Evolutionary conservation across 805 yeast genomes (phyloP).

Genomic region (Pichia paraexigua): DNA sequence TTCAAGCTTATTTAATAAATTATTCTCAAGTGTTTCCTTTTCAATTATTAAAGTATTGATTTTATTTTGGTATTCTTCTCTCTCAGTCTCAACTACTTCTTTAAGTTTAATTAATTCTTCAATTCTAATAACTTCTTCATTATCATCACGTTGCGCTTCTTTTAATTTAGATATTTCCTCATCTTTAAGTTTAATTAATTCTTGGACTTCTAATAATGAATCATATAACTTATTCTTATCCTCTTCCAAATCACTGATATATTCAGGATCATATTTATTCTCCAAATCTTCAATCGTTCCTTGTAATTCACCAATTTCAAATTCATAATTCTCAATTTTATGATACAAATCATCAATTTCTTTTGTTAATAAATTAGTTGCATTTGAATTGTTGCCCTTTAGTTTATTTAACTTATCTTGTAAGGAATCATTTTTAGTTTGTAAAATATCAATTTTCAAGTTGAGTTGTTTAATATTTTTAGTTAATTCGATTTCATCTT

Average conservation of each 20-base stretch:
- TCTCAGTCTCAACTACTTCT: constrained; percentile 6
- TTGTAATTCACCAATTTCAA: not conserved
- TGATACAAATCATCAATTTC: constrained; percentile 6
- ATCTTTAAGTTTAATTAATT: not conserved
- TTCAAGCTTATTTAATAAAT: constrained; percentile 28
- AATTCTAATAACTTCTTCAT: not conserved
- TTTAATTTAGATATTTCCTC: not conserved
- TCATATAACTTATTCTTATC: constrained; percentile 9
- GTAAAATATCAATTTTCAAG: constrained; percentile 1
- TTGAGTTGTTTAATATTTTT: constrained; percentile 8
- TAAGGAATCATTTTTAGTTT: not conserved
- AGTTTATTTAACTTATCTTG: not conserved
- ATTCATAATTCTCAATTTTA: constrained; percentile 11
- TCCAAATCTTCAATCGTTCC: constrained; percentile 2
- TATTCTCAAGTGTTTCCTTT: constrained; percentile 25
- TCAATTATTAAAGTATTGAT: constrained; percentile 16
- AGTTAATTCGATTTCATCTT: not conserved
- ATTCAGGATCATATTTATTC: constrained; percentile 22
- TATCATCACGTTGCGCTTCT: not conserved
- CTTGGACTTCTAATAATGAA: constrained; percentile 2
- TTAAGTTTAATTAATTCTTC: constrained; percentile 5
- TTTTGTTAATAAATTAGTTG: not conserved
- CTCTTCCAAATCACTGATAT: constrained; percentile 26
- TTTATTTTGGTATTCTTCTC: constrained; percentile 6
- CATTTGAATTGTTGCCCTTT: not conserved